Evolutionary conservation across 768 basidiomycete species (phyloP).

Genomic region (Artomyces pyxidatus): DNA sequence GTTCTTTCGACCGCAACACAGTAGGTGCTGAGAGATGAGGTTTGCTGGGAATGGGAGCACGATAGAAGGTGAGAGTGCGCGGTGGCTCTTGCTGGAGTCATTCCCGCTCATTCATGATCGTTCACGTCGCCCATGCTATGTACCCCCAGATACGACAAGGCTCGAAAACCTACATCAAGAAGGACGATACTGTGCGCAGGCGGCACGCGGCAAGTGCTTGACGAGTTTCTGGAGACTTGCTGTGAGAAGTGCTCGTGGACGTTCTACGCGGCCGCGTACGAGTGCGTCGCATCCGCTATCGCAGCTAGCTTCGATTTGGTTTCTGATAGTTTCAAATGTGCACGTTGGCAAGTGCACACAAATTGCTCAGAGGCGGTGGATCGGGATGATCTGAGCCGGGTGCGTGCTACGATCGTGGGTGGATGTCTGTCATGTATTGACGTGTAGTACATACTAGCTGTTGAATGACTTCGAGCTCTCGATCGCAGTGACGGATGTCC

Average conservation of each 20-base stretch:
- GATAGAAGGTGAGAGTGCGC: too few species aligned
- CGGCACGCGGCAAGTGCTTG: constrained; percentile 37
- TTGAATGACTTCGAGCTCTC: constrained; percentile 88
- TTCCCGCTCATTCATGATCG: too few species aligned
- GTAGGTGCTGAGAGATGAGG: too few species aligned
- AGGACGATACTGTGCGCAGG: constrained; percentile 60
- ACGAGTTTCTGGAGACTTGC: constrained; percentile 58
- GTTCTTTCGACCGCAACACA: too few species aligned
- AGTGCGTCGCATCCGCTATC: constrained; percentile 26
- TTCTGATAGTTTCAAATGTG: background rate
- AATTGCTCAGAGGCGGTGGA: constrained; percentile 65
- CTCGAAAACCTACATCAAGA: constrained; percentile 53
- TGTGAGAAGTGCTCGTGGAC: constrained; percentile 76
- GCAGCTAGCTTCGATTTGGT: background rate
- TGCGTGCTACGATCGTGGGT: constrained; percentile 1
- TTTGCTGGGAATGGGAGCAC: too few species aligned
- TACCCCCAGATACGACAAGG: constrained; percentile 47
- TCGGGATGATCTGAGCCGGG: constrained; percentile 37
- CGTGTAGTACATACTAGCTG: constrained; percentile 37
- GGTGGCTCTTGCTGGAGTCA: too few species aligned
- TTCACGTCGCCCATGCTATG: constrained; percentile 33
- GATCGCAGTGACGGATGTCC: constrained; percentile 65
- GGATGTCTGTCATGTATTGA: background rate
- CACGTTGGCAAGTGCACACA: constrained; percentile 49
- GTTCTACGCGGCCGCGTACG: constrained; percentile 73